Evolutionary conservation across 139 green algal species (phyloP).

Genomic region (Edaphochlamys debaryana): DNA sequence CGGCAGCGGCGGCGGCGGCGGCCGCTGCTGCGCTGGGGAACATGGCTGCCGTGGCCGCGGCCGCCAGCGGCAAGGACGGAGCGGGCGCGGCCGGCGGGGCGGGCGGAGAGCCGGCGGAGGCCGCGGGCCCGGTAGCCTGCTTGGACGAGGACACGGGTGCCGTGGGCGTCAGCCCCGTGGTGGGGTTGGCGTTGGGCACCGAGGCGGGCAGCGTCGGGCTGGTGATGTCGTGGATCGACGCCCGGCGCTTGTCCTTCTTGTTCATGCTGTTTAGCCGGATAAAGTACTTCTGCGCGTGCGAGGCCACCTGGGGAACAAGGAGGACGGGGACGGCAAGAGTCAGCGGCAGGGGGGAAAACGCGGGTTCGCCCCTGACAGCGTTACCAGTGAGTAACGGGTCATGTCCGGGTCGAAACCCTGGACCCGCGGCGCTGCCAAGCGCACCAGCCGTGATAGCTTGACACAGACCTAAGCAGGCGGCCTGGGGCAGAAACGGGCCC

Average conservation of each 20-base stretch:
- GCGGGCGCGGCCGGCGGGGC: neutral
- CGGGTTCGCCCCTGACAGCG: too few relatives aligned
- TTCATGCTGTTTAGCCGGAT: conserved; percentile 88
- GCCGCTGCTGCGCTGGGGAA: neutral
- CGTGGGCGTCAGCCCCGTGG: neutral
- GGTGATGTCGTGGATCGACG: conserved; percentile 93
- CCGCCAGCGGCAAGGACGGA: neutral
- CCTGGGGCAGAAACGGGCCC: too few relatives aligned
- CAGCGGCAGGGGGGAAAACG: too few relatives aligned
- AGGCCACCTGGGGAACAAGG: conserved; percentile 75
- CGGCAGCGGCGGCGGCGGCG: conserved; percentile 5
- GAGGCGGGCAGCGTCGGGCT: conserved; percentile 48
- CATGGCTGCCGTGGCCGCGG: neutral
- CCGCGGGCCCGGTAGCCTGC: too few relatives aligned
- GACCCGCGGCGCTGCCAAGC: too few relatives aligned
- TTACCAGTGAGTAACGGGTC: too few relatives aligned
- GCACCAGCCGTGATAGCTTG: too few relatives aligned
- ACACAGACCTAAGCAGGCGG: too few relatives aligned
- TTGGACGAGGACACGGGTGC: neutral
- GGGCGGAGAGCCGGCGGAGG: neutral
- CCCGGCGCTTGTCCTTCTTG: conserved; percentile 90
- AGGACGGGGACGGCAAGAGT: neutral
- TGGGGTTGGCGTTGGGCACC: neutral
- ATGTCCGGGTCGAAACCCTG: too few relatives aligned
- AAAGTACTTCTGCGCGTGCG: conserved; percentile 96